Evolutionary conservation across 1,284 basidiomycete species (phyloP).

Genomic region (Papiliotrema flavescens): DNA sequence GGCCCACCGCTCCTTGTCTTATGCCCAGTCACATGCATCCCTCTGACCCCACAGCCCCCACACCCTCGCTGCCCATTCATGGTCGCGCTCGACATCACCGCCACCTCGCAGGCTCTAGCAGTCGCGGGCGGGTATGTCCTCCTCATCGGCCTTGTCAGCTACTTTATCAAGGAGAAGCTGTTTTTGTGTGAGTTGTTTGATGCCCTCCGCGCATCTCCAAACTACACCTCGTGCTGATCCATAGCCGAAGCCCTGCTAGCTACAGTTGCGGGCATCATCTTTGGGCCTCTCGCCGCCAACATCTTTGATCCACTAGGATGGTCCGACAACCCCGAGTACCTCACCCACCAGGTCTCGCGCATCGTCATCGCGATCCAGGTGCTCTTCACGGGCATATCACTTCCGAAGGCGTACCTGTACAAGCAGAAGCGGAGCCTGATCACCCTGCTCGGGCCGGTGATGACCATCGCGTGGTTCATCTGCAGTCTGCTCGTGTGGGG

Average conservation of each 20-base stretch:
- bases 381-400: slow-evolving; percentile 90
- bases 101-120: slow-evolving; percentile 43
- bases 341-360: slow-evolving; percentile 72
- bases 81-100: slow-evolving; percentile 45
- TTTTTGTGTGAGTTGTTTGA: slow-evolving; percentile 42
- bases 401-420: slow-evolving; percentile 80
- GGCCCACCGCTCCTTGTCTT: no score
- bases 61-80: slow-evolving; percentile 14
- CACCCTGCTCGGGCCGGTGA: slow-evolving; percentile 79
- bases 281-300: slow-evolving; percentile 50
- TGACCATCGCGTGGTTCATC: slow-evolving; percentile 80
- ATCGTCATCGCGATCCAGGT: slow-evolving; percentile 94
- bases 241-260: slow-evolving; percentile 93
- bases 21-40: no score
- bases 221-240: slow-evolving; percentile 34
- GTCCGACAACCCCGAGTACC: slow-evolving; percentile 16
- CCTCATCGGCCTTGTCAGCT: slow-evolving; percentile 44
- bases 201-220: neutral
- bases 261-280: slow-evolving; percentile 86
- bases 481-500: slow-evolving; percentile 77
- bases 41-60: neutral
- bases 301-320: slow-evolving; percentile 33
- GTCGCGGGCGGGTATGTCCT: slow-evolving; percentile 44
- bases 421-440: slow-evolving; percentile 81
- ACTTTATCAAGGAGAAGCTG: slow-evolving; percentile 49